Evolutionary conservation across 2,329 filamentous ascomycete genomes (phyloP).

Genomic region (Verticillium isaacii): DNA sequence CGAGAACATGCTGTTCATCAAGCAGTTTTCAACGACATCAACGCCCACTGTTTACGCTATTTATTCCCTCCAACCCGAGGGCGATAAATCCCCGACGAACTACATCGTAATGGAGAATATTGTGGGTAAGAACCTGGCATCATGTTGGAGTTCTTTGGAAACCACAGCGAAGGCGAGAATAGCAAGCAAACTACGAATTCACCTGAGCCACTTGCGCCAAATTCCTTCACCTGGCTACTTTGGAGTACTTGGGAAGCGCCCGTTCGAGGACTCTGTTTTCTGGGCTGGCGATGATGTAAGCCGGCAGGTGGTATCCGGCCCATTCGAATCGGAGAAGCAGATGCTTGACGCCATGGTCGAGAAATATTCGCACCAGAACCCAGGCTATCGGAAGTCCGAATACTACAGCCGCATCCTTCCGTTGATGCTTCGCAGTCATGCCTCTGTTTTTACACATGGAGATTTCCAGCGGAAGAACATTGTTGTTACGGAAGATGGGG

Average conservation of each 20-base stretch:
- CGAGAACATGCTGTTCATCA: slow-evolving; percentile 25
- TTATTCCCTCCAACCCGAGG: slow-evolving; percentile 13
- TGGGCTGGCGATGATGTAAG: neutral
- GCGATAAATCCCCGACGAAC: neutral
- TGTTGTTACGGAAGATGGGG: slow-evolving; percentile 8
- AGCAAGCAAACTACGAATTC: neutral
- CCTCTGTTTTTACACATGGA: slow-evolving; percentile 15
- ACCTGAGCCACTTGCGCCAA: neutral
- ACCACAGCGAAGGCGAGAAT: neutral
- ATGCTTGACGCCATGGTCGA: neutral
- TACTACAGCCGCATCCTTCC: neutral
- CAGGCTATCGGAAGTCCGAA: neutral
- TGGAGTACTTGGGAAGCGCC: neutral
- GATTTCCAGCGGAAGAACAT: slow-evolving; percentile 19
- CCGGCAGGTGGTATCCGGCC: neutral
- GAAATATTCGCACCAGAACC: neutral
- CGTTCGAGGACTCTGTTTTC: neutral
- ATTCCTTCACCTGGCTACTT: slow-evolving; percentile 4
- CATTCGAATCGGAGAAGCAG: neutral
- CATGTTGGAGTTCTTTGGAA: neutral
- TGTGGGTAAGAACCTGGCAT: neutral
- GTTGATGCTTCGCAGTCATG: neutral
- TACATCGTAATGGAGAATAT: slow-evolving; percentile 1
- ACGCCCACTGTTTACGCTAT: slow-evolving; percentile 26
- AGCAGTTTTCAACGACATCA: slow-evolving; percentile 15